Conservation (phyloP, 345 rosid genomes). For the Gossypium australe region DNA sequence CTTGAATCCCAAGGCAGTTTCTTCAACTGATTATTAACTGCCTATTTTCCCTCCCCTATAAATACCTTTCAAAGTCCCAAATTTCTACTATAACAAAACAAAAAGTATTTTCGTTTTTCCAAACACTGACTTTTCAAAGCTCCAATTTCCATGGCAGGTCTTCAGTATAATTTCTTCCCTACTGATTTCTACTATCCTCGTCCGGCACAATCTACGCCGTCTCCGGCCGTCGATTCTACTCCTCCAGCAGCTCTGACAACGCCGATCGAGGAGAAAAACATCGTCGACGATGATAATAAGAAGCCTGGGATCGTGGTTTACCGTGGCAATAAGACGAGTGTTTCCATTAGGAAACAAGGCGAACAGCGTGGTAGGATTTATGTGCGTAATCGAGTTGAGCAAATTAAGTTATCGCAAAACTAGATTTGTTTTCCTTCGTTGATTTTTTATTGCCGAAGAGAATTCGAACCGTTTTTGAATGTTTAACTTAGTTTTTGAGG, state of each 20-base stretch:
- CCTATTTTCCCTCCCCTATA: neutral
- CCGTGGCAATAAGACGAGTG: neutral
- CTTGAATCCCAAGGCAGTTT: neutral
- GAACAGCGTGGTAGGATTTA: conserved; percentile 1
- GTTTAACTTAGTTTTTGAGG: neutral
- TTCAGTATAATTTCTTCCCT: conserved; percentile 49
- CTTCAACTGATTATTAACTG: neutral
- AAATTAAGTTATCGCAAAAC: neutral
- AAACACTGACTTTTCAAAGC: neutral
- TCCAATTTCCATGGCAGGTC: conserved; percentile 13
- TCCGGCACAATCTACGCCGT: neutral
- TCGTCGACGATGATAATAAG: neutral
- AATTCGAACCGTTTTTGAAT: neutral
- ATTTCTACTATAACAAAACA: neutral
- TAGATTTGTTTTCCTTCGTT: neutral
- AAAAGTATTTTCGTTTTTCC: neutral
- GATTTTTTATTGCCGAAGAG: neutral
- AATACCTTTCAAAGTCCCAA: neutral
- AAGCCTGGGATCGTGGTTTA: neutral
- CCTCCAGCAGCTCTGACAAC: neutral
- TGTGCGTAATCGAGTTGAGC: neutral
- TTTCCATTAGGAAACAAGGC: neutral
- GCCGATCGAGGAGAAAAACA: neutral
- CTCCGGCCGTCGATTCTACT: neutral
- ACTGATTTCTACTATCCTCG: conserved; percentile 29